These are phyloP conservation scores for Aspergillus cejpii DNA, from an alignment of 2,329 filamentous ascomycete species.

Conservation along the genomic window DNA sequence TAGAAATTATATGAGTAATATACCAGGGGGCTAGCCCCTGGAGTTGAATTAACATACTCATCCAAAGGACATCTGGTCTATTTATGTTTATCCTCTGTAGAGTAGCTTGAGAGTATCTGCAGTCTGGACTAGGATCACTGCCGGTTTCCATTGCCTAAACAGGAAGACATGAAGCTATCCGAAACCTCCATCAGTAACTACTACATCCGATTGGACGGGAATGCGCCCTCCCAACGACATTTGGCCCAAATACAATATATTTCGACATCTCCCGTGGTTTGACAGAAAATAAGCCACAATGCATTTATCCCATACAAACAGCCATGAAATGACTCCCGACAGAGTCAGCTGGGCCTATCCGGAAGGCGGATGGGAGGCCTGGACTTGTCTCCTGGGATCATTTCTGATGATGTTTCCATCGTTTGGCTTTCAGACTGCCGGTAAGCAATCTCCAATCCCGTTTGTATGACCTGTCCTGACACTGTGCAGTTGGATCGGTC, in stretches of 20 bases:
- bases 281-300: background rate
- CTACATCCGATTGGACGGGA: background rate
- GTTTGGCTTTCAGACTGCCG: constrained; percentile 43
- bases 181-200: background rate
- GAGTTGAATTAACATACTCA: no score
- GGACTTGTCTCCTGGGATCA: constrained; percentile 32
- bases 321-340: background rate
- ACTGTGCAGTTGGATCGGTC: constrained; percentile 39
- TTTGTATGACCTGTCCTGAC: background rate
- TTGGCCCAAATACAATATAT: background rate
- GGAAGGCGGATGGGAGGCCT: constrained; percentile 30
- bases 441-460: constrained; percentile 8
- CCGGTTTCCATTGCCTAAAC: background rate
- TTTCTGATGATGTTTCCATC: constrained; percentile 35
- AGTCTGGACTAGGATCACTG: no score
- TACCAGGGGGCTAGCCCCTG: no score
- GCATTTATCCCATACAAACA: background rate
- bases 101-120: no score
- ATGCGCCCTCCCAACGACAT: background rate
- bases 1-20: no score
- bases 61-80: no score
- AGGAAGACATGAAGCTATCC: background rate
- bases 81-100: no score
- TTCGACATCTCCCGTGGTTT: background rate
- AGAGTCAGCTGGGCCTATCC: constrained; percentile 14